Evolutionary conservation across 164 flowering plant species (phyloP).

Genomic region (Tetrastigma voinierianum): DNA sequence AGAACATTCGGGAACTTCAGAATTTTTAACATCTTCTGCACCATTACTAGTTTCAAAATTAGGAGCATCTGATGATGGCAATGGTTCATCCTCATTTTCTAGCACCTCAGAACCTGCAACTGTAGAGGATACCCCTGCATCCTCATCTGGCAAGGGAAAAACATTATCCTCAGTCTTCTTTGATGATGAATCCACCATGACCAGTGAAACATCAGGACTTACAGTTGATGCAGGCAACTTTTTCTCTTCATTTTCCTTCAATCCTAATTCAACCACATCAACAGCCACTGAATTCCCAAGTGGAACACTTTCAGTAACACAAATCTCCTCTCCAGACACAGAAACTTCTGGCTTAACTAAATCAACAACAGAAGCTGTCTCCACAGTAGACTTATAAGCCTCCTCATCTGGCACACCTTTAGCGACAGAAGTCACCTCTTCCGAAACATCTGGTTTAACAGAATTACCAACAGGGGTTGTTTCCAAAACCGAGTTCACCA

Average conservation of each 20-base stretch:
- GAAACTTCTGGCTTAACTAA: constrained; percentile 10
- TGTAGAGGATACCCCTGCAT: constrained; percentile 6
- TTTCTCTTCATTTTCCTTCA: constrained; percentile 11
- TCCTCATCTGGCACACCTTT: constrained; percentile 5
- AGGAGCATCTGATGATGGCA: constrained; percentile 15
- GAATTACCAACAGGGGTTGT: constrained; percentile 5
- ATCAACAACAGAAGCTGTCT: constrained; percentile 8
- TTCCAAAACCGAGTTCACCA: constrained; percentile 11
- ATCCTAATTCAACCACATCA: constrained; percentile 6
- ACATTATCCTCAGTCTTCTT: constrained; percentile 13
- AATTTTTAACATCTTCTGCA: constrained; percentile 14
- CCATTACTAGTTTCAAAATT: constrained; percentile 12
- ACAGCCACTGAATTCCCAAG: constrained; percentile 10
- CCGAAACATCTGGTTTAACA: constrained; percentile 4
- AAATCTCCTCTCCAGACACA: constrained; percentile 13
- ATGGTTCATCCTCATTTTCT: constrained; percentile 12
- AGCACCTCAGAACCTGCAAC: not conserved
- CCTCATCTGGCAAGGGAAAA: constrained; percentile 8
- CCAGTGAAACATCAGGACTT: not conserved
- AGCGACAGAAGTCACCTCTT: not conserved
- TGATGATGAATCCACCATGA: not conserved
- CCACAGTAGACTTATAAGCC: constrained; percentile 7
- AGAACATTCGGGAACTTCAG: constrained; percentile 21
- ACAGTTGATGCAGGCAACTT: constrained; percentile 11
- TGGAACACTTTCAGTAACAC: constrained; percentile 1